Evolutionary conservation across 495 filamentous ascomycete genomes (phyloP).

Genomic region (Neurospora sp.): DNA sequence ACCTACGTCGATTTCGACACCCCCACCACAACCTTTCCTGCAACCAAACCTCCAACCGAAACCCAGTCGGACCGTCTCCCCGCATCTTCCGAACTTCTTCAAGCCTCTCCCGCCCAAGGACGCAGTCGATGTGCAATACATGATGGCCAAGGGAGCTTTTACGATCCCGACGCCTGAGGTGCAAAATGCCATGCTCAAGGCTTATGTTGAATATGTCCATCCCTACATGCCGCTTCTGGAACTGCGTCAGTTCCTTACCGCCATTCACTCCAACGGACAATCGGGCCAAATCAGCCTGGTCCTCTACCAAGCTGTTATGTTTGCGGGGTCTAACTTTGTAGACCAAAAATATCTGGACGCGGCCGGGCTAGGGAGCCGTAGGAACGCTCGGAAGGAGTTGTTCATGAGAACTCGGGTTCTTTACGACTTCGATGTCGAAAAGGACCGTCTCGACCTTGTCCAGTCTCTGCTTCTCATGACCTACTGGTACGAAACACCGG

Average conservation of each 20-base stretch:
- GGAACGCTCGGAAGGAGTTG: slow-evolving; percentile 65
- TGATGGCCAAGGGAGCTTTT: slow-evolving; percentile 65
- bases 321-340: slow-evolving; percentile 67
- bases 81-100: slow-evolving; percentile 56
- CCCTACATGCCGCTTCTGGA: slow-evolving; percentile 86
- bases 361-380: slow-evolving; percentile 59
- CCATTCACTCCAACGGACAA: slow-evolving; percentile 53
- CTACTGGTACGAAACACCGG: slow-evolving; percentile 84
- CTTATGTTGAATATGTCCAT: slow-evolving; percentile 75
- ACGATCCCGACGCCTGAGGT: slow-evolving; percentile 54
- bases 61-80: slow-evolving; percentile 13
- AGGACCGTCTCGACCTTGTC: slow-evolving; percentile 70
- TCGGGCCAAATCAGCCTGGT: slow-evolving; percentile 63
- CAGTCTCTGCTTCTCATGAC: slow-evolving; percentile 79
- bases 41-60: neutral
- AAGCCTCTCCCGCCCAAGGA: slow-evolving; percentile 59
- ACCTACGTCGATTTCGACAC: neutral
- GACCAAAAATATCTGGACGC: slow-evolving; percentile 56
- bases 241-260: slow-evolving; percentile 58
- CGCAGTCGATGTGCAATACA: slow-evolving; percentile 59
- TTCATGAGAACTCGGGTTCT: slow-evolving; percentile 72
- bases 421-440: slow-evolving; percentile 82
- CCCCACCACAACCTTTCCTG: neutral
- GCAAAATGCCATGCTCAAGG: slow-evolving; percentile 62
- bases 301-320: slow-evolving; percentile 76